Base-by-base conservation (phyloP, 371 early-diverging fungal species). In the Sporodiniella umbellata region DNA sequence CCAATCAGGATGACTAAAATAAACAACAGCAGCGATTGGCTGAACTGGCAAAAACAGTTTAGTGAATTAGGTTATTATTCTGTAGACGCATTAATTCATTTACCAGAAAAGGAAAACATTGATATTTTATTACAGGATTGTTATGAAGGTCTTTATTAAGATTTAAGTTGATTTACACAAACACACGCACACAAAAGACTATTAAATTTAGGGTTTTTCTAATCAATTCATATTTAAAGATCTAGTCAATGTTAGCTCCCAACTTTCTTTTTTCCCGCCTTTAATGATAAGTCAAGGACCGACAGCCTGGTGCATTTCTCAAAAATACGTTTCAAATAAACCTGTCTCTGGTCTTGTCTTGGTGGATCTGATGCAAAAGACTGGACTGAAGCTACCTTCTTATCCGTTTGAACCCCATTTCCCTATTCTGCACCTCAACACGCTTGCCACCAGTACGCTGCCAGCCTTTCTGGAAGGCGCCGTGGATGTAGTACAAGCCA, bases 351-450 rank as follows among this genome's bases (percentile, higher is more conserved):
- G 63, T 5, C 35, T 70, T 12, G 54, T 67, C 0, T 42, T 73
- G 47, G 35, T 67, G 0, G 45, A 53, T 1, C 21, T 42, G 8
- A 1, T 23, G 3, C 5, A 35, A 0, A 19, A 59, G 17, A 45
- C 55, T 40, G 25, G 18, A 4, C 1, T 26, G 17, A 40, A 12
- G 14, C 23, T 42, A 22, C 62, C 55, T 28, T 39, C 31, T n/a
- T 53, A 44, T 24, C 59, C 62, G 55, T 73, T 70, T 47, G 74
- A 73, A 24, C 74, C 74, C n/a, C 50, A 55, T 18, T 70, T 73
- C 46, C 68, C 70, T 0, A 56, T 73, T 1, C 30, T 60, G 23
- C 38, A 55, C 10, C 44, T 59, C 15, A 33, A 19, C 17, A 60
- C 37, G 33, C 35, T 53, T 10, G 42, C 44, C 1, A 18, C 18